Evolutionary conservation across 2,329 filamentous ascomycete genomes (phyloP).

Genomic region (Elsinoe australis): DNA sequence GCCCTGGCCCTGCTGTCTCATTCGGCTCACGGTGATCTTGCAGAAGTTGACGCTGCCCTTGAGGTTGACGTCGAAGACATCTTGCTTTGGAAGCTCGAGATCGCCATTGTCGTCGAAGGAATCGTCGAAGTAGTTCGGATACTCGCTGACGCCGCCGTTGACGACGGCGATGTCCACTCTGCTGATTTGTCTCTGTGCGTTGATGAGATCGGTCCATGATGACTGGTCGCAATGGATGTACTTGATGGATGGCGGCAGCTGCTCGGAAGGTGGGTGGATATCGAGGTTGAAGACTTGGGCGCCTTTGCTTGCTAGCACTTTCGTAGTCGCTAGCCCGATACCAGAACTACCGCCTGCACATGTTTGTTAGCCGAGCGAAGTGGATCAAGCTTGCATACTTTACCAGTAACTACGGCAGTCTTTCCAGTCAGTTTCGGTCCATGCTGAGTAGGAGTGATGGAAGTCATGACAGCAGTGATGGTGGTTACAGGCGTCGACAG

Average conservation of each 20-base stretch:
- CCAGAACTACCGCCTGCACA: neutral
- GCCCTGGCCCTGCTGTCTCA: constrained; percentile 23
- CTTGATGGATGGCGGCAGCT: constrained; percentile 11
- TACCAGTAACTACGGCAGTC: neutral
- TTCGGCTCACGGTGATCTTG: constrained; percentile 30
- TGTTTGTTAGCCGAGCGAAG: too few relatives aligned
- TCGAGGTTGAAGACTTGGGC: constrained; percentile 41
- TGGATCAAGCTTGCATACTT: neutral
- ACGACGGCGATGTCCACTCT: constrained; percentile 31
- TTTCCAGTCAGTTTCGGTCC: neutral
- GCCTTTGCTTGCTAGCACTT: constrained; percentile 36
- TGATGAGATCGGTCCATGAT: constrained; percentile 25
- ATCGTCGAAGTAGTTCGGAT: constrained; percentile 30
- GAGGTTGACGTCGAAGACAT: constrained; percentile 33
- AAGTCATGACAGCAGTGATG: neutral
- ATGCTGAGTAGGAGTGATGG: neutral
- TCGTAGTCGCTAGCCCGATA: constrained; percentile 26
- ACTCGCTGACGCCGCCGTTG: constrained; percentile 32
- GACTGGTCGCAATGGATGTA: constrained; percentile 27
- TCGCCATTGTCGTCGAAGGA: constrained; percentile 26
- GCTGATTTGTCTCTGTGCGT: constrained; percentile 23
- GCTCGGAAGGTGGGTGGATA: neutral
- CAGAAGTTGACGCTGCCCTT: constrained; percentile 29
- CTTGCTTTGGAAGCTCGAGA: constrained; percentile 27
- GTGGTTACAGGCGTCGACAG: too few relatives aligned